Conservation (phyloP, 768 basidiomycete genomes). For the Boletus subcaerulescens region DNA sequence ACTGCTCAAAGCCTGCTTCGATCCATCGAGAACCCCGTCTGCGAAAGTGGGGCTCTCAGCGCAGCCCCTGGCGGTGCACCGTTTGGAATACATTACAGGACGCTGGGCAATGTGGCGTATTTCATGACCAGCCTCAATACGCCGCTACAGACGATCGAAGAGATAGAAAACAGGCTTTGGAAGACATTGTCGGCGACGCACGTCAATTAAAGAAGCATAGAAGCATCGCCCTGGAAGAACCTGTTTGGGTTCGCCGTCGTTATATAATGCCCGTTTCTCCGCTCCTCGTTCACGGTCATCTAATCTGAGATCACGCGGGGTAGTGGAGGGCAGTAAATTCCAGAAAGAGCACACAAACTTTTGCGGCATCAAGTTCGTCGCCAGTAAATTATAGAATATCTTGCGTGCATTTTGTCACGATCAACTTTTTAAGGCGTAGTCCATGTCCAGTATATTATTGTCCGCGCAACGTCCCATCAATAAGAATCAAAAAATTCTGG, state of each 20-base stretch:
- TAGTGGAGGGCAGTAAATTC: no score
- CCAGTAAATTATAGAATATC: neutral
- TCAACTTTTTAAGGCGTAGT: no score
- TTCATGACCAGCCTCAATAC: slow-evolving; percentile 91
- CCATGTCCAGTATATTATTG: no score
- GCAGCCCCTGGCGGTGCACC: slow-evolving; percentile 51
- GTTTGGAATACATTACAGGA: slow-evolving; percentile 79
- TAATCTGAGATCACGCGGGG: neutral
- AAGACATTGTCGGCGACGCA: slow-evolving; percentile 20
- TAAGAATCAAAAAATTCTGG: no score
- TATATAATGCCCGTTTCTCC: neutral
- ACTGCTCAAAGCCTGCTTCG: slow-evolving; percentile 62
- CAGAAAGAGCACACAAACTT: neutral
- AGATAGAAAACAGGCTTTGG: slow-evolving; percentile 64
- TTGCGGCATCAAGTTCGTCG: neutral
- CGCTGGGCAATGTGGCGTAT: slow-evolving; percentile 89
- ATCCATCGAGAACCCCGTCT: slow-evolving; percentile 40
- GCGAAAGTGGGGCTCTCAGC: slow-evolving; percentile 30
- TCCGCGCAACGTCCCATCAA: no score
- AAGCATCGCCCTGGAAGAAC: neutral
- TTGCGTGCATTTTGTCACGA: no score
- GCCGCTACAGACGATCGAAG: slow-evolving; percentile 45
- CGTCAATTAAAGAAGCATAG: neutral
- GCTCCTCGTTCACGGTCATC: neutral
- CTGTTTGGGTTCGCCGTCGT: neutral